Base-by-base conservation (phyloP, 2,329 filamentous ascomycete species). In the Sporothrix mexicana region DNA sequence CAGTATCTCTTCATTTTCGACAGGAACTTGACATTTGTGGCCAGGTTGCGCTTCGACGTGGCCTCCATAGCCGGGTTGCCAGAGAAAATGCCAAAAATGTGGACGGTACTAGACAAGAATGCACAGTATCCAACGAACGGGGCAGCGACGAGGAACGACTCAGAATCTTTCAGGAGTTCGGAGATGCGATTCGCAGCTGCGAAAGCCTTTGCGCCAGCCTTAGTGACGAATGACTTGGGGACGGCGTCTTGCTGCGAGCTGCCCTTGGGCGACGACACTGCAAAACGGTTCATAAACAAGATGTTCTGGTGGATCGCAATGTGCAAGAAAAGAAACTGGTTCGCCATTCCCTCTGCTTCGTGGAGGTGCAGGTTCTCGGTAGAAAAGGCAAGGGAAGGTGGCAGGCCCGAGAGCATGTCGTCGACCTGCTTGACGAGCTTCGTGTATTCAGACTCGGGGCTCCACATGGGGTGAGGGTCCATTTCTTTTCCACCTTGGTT, bases 1-100 rank as follows among this genome's bases (percentile, higher is more conserved):
- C 96, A 99, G 78, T 96, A 95, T 74, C 93, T 93, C 85, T 97
- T 98, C 93, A 98, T 97, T 81, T 93, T 96, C 71, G 92, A 92
- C 61, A 99, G 83, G 78, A 96, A 98, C 78, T 92, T 93, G 77
- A 98, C 92, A 76, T 97, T 98, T 76, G 91, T 93, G 0, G 92
- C 90, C 17, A 98, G 85, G 78, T 97, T 95, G 76, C 91, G 90
- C 82, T 97, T 97, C 9, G 93, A 94, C 9, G 89, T 88, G 13
- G 88, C 87, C 80, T 97, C 93, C 68, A 97, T 87, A 12, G 88
- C 84, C 15, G 90, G 84, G 76, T 97, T 95, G 75, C 93, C 93
- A 3, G 94, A 96, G 79, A 97, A 97, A 3, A 97, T 94, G 6
- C 94, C 94, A 77, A 94, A 92, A 25, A 98, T 93, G 78, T 98